Evolutionary conservation across 176 grass and related monocot genomes (phyloP).

Genomic region (Zoysia japonica): DNA sequence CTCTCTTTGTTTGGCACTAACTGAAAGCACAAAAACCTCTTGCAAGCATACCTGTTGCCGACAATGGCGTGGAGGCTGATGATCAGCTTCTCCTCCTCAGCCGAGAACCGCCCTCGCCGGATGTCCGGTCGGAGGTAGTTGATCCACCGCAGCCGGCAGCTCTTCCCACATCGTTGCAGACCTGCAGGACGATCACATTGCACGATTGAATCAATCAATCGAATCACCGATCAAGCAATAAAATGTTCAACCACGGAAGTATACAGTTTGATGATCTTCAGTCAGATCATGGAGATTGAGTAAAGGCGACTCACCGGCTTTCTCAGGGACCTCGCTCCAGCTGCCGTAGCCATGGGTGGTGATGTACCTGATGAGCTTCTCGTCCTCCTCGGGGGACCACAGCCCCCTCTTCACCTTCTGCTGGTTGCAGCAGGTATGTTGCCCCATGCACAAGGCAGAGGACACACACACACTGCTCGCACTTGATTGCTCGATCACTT

Average conservation of each 20-base stretch:
- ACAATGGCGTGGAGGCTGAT: slow-evolving; percentile 97
- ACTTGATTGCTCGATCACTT: neutral
- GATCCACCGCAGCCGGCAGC: slow-evolving; percentile 92
- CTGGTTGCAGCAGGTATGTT: slow-evolving; percentile 99
- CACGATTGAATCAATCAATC: neutral
- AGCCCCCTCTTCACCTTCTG: slow-evolving; percentile 98
- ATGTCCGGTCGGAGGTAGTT: slow-evolving; percentile 98
- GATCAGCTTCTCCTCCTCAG: slow-evolving; percentile 98
- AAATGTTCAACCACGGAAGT: slow-evolving; percentile 19
- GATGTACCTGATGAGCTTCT: slow-evolving; percentile 99
- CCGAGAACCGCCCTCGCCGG: slow-evolving; percentile 78
- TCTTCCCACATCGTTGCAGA: slow-evolving; percentile 93
- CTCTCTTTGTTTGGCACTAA: slow-evolving; percentile 13
- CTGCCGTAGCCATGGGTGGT: slow-evolving; percentile 93
- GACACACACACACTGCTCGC: slow-evolving; percentile 32
- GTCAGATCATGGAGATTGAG: neutral
- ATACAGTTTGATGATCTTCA: neutral
- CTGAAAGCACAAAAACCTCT: neutral
- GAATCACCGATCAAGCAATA: neutral
- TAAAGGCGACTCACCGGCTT: slow-evolving; percentile 61
- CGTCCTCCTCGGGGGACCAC: slow-evolving; percentile 98
- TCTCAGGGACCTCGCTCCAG: slow-evolving; percentile 99
- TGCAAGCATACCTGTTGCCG: slow-evolving; percentile 70
- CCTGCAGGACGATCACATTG: slow-evolving; percentile 49
- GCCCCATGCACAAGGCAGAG: slow-evolving; percentile 60